Conservation (phyloP, 257 asterid species). For the Phtheirospermum japonicum region DNA sequence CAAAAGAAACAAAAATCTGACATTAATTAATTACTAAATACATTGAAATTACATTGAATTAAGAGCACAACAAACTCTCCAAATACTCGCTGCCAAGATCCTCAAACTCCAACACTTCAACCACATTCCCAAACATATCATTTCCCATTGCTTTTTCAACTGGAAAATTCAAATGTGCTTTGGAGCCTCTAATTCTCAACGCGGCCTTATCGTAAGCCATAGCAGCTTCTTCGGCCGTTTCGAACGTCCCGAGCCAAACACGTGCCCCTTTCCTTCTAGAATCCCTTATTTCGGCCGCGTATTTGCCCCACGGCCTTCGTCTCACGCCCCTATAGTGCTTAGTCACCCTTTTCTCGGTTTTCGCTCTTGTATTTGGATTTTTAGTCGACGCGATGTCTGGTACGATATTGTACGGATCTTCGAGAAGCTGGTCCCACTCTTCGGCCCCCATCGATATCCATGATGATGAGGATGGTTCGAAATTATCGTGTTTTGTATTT, state of each 20-base stretch:
- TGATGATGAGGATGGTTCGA: slow-evolving; percentile 17
- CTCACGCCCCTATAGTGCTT: slow-evolving; percentile 70
- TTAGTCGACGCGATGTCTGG: too few species aligned
- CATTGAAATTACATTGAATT: too few species aligned
- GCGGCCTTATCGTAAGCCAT: slow-evolving; percentile 83
- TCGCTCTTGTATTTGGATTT: neutral
- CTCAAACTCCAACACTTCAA: slow-evolving; percentile 46
- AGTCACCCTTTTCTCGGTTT: slow-evolving; percentile 10
- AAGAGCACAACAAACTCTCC: slow-evolving; percentile 45
- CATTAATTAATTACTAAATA: too few species aligned
- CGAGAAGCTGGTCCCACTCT: slow-evolving; percentile 61
- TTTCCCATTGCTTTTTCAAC: slow-evolving; percentile 36
- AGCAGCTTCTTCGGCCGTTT: slow-evolving; percentile 74
- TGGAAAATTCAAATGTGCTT: slow-evolving; percentile 60
- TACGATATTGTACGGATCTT: too few species aligned
- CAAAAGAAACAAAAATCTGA: too few species aligned
- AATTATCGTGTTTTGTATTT: slow-evolving; percentile 6
- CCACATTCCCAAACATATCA: neutral
- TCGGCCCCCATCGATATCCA: slow-evolving; percentile 76
- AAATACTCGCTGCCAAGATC: slow-evolving; percentile 61
- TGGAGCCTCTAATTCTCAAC: slow-evolving; percentile 60
- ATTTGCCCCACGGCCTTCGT: slow-evolving; percentile 78
- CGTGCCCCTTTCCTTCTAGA: slow-evolving; percentile 64
- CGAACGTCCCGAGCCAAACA: slow-evolving; percentile 75
- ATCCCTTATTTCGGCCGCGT: slow-evolving; percentile 81